Percentiles rank a stretch among this genome's conserved stretches.
These are phyloP conservation scores for Mycocentrospora acerina DNA, from an alignment of 2,329 filamentous ascomycete genomes.

Conservation along the genomic window DNA sequence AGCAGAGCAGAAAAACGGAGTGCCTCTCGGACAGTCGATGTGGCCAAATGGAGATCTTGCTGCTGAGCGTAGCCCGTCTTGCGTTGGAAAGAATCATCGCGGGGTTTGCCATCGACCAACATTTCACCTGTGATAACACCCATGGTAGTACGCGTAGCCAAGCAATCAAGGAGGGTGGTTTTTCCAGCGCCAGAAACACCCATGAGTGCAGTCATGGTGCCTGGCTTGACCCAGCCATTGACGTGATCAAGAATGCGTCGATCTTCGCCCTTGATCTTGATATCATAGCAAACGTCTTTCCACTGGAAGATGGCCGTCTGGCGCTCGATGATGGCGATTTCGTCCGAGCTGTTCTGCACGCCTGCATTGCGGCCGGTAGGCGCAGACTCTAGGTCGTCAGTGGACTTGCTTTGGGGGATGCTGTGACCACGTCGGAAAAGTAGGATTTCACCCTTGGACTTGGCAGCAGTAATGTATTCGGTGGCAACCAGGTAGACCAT, in stretches of 20 bases:
- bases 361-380: slow-evolving; percentile 31
- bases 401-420: slow-evolving; percentile 51
- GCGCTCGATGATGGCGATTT: slow-evolving; percentile 54
- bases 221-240: slow-evolving; percentile 91
- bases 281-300: slow-evolving; percentile 76
- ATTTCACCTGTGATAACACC: slow-evolving; percentile 87
- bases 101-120: slow-evolving; percentile 73
- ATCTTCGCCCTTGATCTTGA: slow-evolving; percentile 76
- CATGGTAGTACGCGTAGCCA: slow-evolving; percentile 84
- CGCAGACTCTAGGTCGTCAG: slow-evolving; percentile 45
- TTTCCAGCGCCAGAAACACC: slow-evolving; percentile 92
- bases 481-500: slow-evolving; percentile 46
- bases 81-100: slow-evolving; percentile 82
- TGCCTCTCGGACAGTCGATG: slow-evolving; percentile 84
- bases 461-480: slow-evolving; percentile 51
- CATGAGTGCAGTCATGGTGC: slow-evolving; percentile 83
- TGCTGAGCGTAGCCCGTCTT: slow-evolving; percentile 93
- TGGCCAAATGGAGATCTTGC: slow-evolving; percentile 84
- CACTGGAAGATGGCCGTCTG: slow-evolving; percentile 83
- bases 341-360: slow-evolving; percentile 39
- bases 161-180: slow-evolving; percentile 82
- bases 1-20: slow-evolving; percentile 83
- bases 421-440: slow-evolving; percentile 52
- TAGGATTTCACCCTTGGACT: slow-evolving; percentile 55
- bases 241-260: slow-evolving; percentile 81